Percentiles rank a stretch among this genome's conserved stretches.
phyloP scores from a whole-genome alignment of 2,329 filamentous ascomycete species.

The Penicillium aurantiogriseum region DNA sequence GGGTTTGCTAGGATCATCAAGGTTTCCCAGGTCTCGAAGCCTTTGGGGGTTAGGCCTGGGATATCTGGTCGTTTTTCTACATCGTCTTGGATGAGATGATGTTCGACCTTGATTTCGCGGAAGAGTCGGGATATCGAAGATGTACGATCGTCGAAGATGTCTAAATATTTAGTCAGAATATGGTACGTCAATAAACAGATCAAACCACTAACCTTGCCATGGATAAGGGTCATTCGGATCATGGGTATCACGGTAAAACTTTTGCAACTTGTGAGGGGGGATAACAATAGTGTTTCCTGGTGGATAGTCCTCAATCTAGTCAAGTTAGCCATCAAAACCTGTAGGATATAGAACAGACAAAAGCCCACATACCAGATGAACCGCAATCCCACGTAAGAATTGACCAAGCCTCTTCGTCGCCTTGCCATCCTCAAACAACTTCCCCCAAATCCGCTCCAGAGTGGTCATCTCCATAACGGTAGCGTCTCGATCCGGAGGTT shows the following conservation, averaged over 20 bases:
- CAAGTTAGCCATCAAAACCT: conserved; percentile 15
- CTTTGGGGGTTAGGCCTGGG: conserved; percentile 65
- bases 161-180: conserved; percentile 32
- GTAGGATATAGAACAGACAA: not conserved
- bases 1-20: conserved; percentile 73
- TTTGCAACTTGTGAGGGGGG: conserved; percentile 70
- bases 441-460: conserved; percentile 73
- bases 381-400: conserved; percentile 70
- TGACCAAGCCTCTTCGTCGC: conserved; percentile 68
- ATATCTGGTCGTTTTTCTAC: conserved; percentile 55
- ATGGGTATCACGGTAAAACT: conserved; percentile 68
- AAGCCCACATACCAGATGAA: conserved; percentile 61
- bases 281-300: conserved; percentile 69
- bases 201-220: conserved; percentile 58
- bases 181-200: not conserved
- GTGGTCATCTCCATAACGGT: conserved; percentile 54
- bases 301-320: conserved; percentile 67
- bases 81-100: conserved; percentile 62
- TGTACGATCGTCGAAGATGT: conserved; percentile 55
- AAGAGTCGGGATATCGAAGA: conserved; percentile 61
- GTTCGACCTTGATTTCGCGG: conserved; percentile 54
- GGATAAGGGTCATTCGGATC: conserved; percentile 66
- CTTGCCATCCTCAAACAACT: conserved; percentile 66
- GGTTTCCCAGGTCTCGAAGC: conserved; percentile 70
- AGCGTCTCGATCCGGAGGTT: conserved; percentile 38